phyloP scores from a whole-genome alignment of 768 basidiomycete species.

The Hericium erinaceus region DNA sequence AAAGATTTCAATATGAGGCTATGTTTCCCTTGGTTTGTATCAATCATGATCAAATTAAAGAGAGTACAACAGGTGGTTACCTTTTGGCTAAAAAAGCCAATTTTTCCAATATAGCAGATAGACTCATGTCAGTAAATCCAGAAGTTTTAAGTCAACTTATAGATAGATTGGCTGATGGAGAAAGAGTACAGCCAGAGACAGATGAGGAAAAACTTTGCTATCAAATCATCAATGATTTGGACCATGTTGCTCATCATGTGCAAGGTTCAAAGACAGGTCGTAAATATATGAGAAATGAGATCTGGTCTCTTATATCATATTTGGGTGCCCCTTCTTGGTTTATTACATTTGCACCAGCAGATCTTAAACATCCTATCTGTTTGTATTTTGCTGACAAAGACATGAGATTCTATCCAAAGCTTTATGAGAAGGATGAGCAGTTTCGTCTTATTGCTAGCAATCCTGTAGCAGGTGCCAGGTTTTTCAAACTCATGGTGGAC shows the following conservation, averaged over 20 bases:
- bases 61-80: slow-evolving; percentile 6
- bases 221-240: slow-evolving; percentile 6
- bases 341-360: slow-evolving; percentile 16
- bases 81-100: slow-evolving; percentile 2
- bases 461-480: slow-evolving; percentile 12
- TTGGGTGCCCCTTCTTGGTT: slow-evolving; percentile 14
- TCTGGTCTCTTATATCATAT: slow-evolving; percentile 11
- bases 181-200: slow-evolving; percentile 1
- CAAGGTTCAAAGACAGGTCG: slow-evolving; percentile 7
- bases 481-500: slow-evolving; percentile 12
- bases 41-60: slow-evolving; percentile 16
- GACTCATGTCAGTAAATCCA: slow-evolving; percentile 1
- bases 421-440: neutral
- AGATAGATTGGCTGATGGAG: neutral
- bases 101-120: slow-evolving; percentile 4
- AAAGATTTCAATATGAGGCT: slow-evolving; percentile 12
- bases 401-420: neutral
- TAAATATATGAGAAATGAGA: slow-evolving; percentile 13
- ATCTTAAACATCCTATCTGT: slow-evolving; percentile 13
- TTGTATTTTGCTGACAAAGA: slow-evolving; percentile 12
- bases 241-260: slow-evolving; percentile 10
- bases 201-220: slow-evolving; percentile 6
- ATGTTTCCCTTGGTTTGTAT: slow-evolving; percentile 13
- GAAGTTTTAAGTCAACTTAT: slow-evolving; percentile 1
- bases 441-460: slow-evolving; percentile 5